Base-by-base conservation (phyloP, 139 green algal genomes). In the Gonium pectorale region DNA sequence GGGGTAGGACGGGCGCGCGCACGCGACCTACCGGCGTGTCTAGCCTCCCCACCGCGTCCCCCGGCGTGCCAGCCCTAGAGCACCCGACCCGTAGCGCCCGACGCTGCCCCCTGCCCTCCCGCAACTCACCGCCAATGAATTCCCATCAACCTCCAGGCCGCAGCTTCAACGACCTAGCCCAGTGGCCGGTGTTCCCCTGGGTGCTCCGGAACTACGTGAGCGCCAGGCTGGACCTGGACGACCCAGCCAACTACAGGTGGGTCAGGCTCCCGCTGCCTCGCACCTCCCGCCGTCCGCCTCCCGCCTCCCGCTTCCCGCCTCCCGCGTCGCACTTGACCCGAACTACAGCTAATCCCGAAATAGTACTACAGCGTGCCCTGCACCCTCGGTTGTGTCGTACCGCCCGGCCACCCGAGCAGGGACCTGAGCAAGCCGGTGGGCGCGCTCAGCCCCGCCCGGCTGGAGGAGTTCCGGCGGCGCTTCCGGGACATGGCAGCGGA, bases 171-270 rank as follows among this genome's bases (percentile, higher is more conserved):
- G 96, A 99, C 91, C 89, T 98, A 8, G 86, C 90, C 21, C 93
- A 98, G 90, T 98, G 93, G 90, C 95, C 95, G 1, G 96, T 99
- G 31, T 97, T 98, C 43, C 97, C 97, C 29, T 99, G 97, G 97
- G 94, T 99, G 51, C 87, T 99, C 72, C 22, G 72, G 2, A 96
- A 99, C 88, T 99, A 98, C 90, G 81, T 74, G 29, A 85, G 26
- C 7, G 5, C 69, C 40, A n/a, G 5, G 35, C 77, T 98, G 79
- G 94, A 98, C 88, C 88, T 98, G 4, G 62, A 80, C 27, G 68
- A 93, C 85, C 87, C 91, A 2, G 75, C 70, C 43, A 92, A 88
- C 59, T 98, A 95, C 91, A 71, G 81, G 81, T 82, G 59, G 0
- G 68, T 2, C 8, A 9, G 27, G 40, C 5, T 24, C 40, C 40